Evolutionary conservation across 2,329 filamentous ascomycete genomes (phyloP).

Genomic region (Trichoderma semiorbis): DNA sequence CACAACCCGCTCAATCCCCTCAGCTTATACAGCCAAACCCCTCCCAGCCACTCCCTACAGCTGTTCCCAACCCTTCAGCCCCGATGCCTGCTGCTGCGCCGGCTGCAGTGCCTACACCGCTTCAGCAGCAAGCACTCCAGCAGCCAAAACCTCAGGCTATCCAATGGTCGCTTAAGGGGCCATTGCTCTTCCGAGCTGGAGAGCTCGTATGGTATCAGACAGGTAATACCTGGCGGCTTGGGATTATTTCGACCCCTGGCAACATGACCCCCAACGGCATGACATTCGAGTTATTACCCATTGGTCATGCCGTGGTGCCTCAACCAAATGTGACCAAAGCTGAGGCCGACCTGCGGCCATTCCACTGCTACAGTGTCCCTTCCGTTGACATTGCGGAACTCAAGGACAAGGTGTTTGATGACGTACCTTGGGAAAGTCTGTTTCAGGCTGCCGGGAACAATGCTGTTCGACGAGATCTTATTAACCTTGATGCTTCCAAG

Average conservation of each 20-base stretch:
- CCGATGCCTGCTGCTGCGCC: background rate
- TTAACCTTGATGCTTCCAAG: constrained; percentile 50
- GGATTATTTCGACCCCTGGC: constrained; percentile 37
- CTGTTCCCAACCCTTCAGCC: constrained; percentile 13
- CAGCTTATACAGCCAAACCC: background rate
- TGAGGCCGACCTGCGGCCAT: constrained; percentile 45
- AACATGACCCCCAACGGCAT: constrained; percentile 34
- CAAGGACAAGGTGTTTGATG: constrained; percentile 39
- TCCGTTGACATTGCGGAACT: constrained; percentile 39
- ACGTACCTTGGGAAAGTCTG: constrained; percentile 42
- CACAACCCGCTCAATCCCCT: background rate
- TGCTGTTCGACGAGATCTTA: constrained; percentile 37
- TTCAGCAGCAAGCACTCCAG: background rate
- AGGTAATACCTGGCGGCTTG: constrained; percentile 46
- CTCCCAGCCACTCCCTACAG: constrained; percentile 16
- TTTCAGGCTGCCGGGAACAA: constrained; percentile 35
- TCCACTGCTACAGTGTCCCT: constrained; percentile 51
- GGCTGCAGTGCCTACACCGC: background rate
- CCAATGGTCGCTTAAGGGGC: constrained; percentile 34
- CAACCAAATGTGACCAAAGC: constrained; percentile 39
- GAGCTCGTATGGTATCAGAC: constrained; percentile 52
- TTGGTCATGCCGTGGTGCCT: constrained; percentile 37
- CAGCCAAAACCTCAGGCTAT: constrained; percentile 17
- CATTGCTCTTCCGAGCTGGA: constrained; percentile 44
- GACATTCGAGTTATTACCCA: constrained; percentile 39